These are phyloP conservation scores for Quercus tomentella DNA, from an alignment of 331 rosid genomes.

Conservation along the genomic window DNA sequence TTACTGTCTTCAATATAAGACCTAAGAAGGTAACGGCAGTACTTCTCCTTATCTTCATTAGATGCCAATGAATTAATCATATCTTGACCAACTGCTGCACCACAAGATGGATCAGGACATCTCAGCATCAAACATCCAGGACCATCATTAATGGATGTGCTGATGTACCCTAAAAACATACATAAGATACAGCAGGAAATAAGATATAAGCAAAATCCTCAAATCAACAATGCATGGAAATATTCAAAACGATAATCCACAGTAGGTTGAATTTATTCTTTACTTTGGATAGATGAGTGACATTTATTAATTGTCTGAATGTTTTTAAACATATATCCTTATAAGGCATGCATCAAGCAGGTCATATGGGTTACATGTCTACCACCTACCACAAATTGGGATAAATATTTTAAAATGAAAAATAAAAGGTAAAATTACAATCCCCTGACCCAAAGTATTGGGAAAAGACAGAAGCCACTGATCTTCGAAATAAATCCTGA, in stretches of 20 bases:
- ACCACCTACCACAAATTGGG: neutral
- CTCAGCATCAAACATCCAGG: conserved; percentile 93
- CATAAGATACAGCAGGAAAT: neutral
- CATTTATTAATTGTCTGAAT: neutral
- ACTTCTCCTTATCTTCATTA: conserved; percentile 63
- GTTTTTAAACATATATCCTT: neutral
- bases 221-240: conserved; percentile 12
- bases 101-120: conserved; percentile 93
- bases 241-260: neutral
- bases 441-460: neutral
- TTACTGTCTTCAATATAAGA: conserved; percentile 92
- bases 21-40: conserved; percentile 71
- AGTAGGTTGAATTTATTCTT: neutral
- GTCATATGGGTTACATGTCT: neutral
- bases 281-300: neutral
- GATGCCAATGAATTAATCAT: conserved; percentile 59
- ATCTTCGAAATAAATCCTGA: too few relatives aligned
- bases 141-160: conserved; percentile 88
- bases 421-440: neutral
- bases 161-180: conserved; percentile 51
- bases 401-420: neutral
- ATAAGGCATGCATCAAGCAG: neutral
- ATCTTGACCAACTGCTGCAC: conserved; percentile 80
- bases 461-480: neutral
- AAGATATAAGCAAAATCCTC: neutral